Evolutionary conservation across 78 protist genomes (phyloP), one percentile per base, ranked within the genome.

Genomic region (Dictyostelium citrinum): DNA sequence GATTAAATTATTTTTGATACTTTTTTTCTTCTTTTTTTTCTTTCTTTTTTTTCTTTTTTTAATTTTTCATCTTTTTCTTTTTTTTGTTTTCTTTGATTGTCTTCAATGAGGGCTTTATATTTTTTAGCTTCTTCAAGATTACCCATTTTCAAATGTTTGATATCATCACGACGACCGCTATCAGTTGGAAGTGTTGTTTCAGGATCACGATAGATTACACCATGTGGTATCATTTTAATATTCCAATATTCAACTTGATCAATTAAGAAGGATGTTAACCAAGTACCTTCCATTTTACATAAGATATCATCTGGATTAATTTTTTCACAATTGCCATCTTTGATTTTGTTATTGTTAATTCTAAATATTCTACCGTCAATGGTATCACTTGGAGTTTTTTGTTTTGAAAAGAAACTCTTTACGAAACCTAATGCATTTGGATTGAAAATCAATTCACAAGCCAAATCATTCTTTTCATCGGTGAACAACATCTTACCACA

Each of bases 391-490:
- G 96, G 90, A 37, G 75, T 70, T 71, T 91, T 91, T 74, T 91
- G 86, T 81, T 91, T 91, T 43, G 84, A 51, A 49, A 81, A 61
- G 46, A 88, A 61, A 27, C 70, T 41, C 68, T 55, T 88, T 37
- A 88, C 82, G 78, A 85, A 91, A n/a, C 96, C 95, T 24, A 82
- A 60, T 31, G 95, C 88, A 74, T 82, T 46, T 81, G 95, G 96
- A 77, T 81, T 81, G 33, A 85, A 91, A 35, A 72, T 60, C 10
- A 81, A 35, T 27, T 83, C 92, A 33, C 85, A 61, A 37, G 76
- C 70, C 24, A 88, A 46, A 33, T 49, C 51, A 80, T 91, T 83
- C 35, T 64, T 72, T 31, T 80, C 90, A 81, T 95, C 95, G 1
- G 78, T 58, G n/a, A 95, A 77, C 5, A 41, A 1, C 14, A 75